Conservation (phyloP, 257 asterid species). For the Fraxinus anomala region DNA sequence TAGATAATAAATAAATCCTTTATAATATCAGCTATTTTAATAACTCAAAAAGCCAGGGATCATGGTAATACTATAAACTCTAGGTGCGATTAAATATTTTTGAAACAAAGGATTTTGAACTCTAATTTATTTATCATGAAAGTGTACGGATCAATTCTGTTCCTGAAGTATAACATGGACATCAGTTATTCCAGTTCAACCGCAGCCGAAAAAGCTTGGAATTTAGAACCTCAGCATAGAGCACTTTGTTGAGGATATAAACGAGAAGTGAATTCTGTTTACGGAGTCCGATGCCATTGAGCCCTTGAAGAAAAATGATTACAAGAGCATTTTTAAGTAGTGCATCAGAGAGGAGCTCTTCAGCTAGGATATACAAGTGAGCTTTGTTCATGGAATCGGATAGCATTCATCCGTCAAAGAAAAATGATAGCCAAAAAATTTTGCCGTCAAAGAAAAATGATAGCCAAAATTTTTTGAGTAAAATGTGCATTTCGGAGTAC, state of each 20-base stretch:
- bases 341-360: background rate
- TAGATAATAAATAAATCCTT: background rate
- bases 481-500: conserved; percentile 6
- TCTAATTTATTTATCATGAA: conserved; percentile 8
- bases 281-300: background rate
- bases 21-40: conserved; percentile 8
- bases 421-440: no score
- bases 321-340: background rate
- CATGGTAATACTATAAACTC: background rate
- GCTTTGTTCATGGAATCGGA: background rate
- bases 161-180: conserved; percentile 3
- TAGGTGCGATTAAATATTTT: background rate
- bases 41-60: background rate
- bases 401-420: background rate
- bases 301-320: background rate
- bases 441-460: no score
- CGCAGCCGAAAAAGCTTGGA: background rate
- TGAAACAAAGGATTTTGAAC: background rate
- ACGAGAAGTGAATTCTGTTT: background rate
- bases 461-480: background rate
- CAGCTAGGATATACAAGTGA: background rate
- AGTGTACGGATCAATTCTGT: background rate
- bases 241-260: background rate
- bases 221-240: background rate
- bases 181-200: conserved; percentile 15